Percentiles rank a stretch among this genome's conserved stretches.
Conservation (phyloP, 2,329 filamentous ascomycete genomes). For the Aspergillus flavus region DNA sequence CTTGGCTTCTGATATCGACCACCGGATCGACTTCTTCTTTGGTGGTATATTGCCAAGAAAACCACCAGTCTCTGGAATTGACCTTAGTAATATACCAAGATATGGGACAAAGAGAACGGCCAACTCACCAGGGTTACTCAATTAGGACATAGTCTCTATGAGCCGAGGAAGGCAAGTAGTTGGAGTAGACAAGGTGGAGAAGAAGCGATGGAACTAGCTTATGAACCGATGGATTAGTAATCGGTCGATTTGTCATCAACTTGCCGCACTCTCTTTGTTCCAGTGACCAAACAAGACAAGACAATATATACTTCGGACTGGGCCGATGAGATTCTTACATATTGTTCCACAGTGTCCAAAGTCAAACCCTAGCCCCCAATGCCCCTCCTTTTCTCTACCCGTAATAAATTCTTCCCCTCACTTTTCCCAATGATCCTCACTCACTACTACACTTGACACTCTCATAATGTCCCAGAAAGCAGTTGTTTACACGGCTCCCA, state of each 20-base stretch:
- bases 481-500: conserved; percentile 35
- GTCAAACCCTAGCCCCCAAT: background rate
- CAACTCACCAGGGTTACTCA: background rate
- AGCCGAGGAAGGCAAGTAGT: background rate
- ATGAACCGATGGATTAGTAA: background rate
- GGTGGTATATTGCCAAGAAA: background rate
- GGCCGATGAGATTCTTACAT: background rate
- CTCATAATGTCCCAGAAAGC: conserved; percentile 38
- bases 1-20: background rate
- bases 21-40: background rate
- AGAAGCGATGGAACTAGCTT: background rate
- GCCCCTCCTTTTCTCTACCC: background rate
- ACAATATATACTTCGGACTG: background rate
- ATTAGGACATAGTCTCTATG: background rate
- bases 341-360: background rate
- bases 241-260: background rate
- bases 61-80: background rate
- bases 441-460: background rate
- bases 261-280: background rate
- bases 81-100: background rate
- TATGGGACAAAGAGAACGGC: background rate
- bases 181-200: background rate
- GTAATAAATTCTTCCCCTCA: too few species aligned
- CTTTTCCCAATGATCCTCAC: background rate
- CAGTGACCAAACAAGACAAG: background rate